Base-by-base conservation (phyloP, 108 stramenopile species). In the Pseudonitzschia pungens region DNA sequence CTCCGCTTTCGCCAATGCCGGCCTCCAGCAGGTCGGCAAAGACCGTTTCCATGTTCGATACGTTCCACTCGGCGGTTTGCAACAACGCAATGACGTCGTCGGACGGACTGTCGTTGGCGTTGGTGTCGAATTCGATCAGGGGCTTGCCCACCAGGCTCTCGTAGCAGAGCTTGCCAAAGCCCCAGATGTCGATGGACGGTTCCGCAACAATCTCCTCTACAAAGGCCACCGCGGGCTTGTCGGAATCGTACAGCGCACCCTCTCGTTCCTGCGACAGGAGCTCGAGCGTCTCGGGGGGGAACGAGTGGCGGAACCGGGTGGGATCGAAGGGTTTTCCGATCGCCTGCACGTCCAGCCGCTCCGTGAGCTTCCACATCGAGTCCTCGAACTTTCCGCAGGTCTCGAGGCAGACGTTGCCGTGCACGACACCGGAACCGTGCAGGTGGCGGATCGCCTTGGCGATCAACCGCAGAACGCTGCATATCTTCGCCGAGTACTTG, bases 101-200 rank as follows among this genome's bases (percentile, higher is more conserved):
- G 44, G 53, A 59, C 24, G 78, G 64, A 27, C 58, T 52, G 42
- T 77, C 75, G 15, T 63, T 55, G 27, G 60, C 40, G 10, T 24
- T 24, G 12, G 60, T 21, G 52, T 87, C 85, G 59, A 80, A 66
- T 50, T 71, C 57, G 6, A 92, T 77, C 71, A 94, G 65, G 21
- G 89, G 83, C 59, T 84, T 80, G 28, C 93, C 93, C 28, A 87
- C 83, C 43, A 94, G 71, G 4, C 84, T 82, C 75, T 94, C 93
- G 63, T 84, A 94, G 53, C 86, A 68, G 70, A 92, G 68, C 68
- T 90, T 90, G 42, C 93, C 93, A 68, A 91, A 92, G 18, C 76
- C 84, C 93, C 93, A 94, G 56, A 85, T 72, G 65, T 94, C 93
- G 36, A 87, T 76, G 26, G 90, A 71, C 22, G 79, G 77, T 20